A percentile compares a stretch with the other conserved stretches of the same genome.
Conservation (phyloP, 2,329 filamentous ascomycete species). For the Fusarium sp. region DNA sequence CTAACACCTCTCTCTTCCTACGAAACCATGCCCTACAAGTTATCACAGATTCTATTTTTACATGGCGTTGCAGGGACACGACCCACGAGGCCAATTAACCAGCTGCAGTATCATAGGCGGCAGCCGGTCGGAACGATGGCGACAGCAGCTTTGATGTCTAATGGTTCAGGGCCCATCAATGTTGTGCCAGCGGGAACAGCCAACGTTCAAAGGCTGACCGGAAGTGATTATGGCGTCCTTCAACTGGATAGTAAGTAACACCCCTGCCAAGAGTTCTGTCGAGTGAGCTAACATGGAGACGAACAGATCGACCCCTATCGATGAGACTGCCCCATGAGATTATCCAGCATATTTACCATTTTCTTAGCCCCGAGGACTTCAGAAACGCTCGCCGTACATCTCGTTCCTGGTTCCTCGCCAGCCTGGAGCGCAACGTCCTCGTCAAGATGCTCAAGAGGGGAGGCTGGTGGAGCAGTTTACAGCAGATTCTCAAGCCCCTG, state of each 20-base stretch:
- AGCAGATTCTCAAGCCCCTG: slow-evolving; percentile 47
- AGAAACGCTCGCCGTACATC: slow-evolving; percentile 74
- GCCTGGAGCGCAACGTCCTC: slow-evolving; percentile 67
- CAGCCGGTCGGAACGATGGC: slow-evolving; percentile 28
- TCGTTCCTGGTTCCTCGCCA: slow-evolving; percentile 71
- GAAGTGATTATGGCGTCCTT: slow-evolving; percentile 19
- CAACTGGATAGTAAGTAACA: slow-evolving; percentile 21
- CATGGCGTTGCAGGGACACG: slow-evolving; percentile 45
- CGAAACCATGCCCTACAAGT: slow-evolving; percentile 32
- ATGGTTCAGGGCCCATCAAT: slow-evolving; percentile 25
- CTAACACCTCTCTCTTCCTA: too few species aligned
- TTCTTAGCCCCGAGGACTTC: slow-evolving; percentile 62
- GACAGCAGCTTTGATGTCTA: slow-evolving; percentile 32
- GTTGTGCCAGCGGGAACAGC: slow-evolving; percentile 27
- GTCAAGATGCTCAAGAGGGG: slow-evolving; percentile 68
- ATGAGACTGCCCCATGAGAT: slow-evolving; percentile 56
- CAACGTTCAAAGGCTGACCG: slow-evolving; percentile 28
- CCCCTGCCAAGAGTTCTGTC: too few species aligned
- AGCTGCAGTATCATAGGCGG: slow-evolving; percentile 18
- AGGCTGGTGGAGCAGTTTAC: slow-evolving; percentile 65
- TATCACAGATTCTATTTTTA: slow-evolving; percentile 50
- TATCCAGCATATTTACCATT: slow-evolving; percentile 54
- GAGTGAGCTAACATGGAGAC: slow-evolving; percentile 1
- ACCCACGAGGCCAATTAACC: slow-evolving; percentile 22
- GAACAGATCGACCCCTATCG: slow-evolving; percentile 34